A percentile compares a stretch with the other conserved stretches of the same genome.
Evolutionary conservation across 352 stramenopile species (phyloP).

Genomic region (Phytophthora citrophthora): DNA sequence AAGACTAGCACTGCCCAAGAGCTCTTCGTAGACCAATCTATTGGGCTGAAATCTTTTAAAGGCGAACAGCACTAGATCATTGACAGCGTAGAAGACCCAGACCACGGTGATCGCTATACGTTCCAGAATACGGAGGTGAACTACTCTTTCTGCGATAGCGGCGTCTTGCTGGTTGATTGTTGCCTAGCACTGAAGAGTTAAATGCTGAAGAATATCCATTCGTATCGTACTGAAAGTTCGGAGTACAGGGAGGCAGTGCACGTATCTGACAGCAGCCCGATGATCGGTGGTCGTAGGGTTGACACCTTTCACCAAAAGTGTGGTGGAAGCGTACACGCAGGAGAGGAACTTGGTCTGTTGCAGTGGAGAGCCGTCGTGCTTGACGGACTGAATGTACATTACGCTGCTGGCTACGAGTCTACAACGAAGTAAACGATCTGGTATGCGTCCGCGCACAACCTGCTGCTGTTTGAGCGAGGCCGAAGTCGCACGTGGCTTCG

Average conservation of each 20-base stretch:
- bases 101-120: conserved; percentile 14
- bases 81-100: conserved; percentile 23
- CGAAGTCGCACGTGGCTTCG: too few species aligned
- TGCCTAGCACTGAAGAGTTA: not conserved
- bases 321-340: not conserved
- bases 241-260: too few species aligned
- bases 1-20: too few species aligned
- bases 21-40: too few species aligned
- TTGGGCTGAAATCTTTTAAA: conserved; percentile 18
- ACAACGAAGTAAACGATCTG: too few species aligned
- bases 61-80: conserved; percentile 15
- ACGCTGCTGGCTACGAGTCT: not conserved
- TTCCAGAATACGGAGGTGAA: conserved; percentile 23
- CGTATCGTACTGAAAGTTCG: too few species aligned
- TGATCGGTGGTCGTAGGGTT: too few species aligned
- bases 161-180: not conserved
- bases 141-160: not conserved
- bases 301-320: not conserved
- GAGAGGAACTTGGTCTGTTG: not conserved
- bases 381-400: not conserved
- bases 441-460: too few species aligned
- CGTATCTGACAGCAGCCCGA: too few species aligned
- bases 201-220: not conserved
- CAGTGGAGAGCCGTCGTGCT: not conserved
- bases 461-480: too few species aligned